phyloP scores from a whole-genome alignment of 768 basidiomycete genomes.

The Amanita pseudoporphyria region DNA sequence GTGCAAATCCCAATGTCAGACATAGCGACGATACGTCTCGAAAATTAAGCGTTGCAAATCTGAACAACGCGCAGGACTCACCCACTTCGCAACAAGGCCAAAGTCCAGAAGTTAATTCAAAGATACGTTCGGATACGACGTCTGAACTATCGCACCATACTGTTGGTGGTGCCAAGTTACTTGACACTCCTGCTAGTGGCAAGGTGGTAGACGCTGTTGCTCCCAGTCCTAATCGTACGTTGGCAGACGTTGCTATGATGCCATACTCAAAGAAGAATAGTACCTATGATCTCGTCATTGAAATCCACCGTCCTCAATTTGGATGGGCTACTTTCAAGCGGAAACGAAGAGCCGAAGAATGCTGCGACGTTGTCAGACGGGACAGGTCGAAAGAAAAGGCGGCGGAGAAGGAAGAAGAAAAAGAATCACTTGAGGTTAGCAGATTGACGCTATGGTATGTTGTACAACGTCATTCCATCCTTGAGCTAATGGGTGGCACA shows the following conservation, averaged over 20 bases:
- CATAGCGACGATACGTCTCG: neutral
- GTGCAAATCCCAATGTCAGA: neutral
- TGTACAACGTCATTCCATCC: neutral
- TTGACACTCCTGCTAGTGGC: neutral
- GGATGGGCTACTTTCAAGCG: conserved; percentile 32
- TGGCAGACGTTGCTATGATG: neutral
- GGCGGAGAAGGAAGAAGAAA: conserved; percentile 41
- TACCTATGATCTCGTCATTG: conserved; percentile 16
- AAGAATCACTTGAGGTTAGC: conserved; percentile 22
- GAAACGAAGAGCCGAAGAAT: conserved; percentile 25
- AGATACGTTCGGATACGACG: neutral
- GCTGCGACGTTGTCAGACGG: conserved; percentile 11
- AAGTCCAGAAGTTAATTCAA: neutral
- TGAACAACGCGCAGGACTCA: neutral
- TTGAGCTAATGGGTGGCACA: neutral
- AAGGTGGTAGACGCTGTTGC: too few relatives aligned
- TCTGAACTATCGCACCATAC: neutral
- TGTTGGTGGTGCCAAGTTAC: neutral
- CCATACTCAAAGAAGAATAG: neutral
- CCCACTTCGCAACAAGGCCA: neutral
- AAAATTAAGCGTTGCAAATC: neutral
- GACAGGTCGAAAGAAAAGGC: conserved; percentile 36
- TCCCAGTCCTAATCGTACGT: neutral
- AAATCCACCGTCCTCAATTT: conserved; percentile 49
- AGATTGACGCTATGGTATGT: neutral